Conservation (phyloP, 2,329 filamentous ascomycete species). For the Colletotrichum sp. region DNA sequence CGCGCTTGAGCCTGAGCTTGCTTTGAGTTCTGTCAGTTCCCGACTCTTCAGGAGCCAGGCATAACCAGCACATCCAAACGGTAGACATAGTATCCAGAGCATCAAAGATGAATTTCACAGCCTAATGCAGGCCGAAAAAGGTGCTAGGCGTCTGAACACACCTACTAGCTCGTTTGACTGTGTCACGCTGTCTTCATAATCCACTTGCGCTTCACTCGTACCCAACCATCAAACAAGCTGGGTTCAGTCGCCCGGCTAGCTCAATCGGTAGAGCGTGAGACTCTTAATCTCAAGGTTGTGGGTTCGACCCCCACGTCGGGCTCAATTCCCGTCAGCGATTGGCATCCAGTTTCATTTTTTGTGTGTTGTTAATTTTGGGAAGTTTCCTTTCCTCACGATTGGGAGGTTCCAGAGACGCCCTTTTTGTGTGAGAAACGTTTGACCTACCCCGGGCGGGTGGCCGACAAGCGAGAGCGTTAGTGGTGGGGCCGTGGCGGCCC, state of each 20-base stretch:
- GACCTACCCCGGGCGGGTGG: neutral
- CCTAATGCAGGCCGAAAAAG: neutral
- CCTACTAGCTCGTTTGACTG: neutral
- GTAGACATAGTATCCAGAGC: neutral
- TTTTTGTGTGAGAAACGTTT: neutral
- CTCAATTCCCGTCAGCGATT: constrained; percentile 15
- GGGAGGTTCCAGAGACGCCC: neutral
- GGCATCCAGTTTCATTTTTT: neutral
- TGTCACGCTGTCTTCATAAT: neutral
- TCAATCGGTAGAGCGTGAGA: constrained; percentile 78
- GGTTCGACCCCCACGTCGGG: constrained; percentile 47
- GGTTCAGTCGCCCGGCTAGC: constrained; percentile 57
- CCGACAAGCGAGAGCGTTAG: neutral
- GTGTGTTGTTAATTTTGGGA: neutral
- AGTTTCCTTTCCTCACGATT: neutral
- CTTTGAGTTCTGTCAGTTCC: neutral
- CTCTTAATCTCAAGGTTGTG: constrained; percentile 68
- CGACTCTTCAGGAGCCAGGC: neutral
- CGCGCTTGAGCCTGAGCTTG: neutral
- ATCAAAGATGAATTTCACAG: neutral
- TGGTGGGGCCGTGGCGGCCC: neutral
- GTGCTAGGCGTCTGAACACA: neutral
- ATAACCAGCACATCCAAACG: neutral
- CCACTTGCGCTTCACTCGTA: fast-evolving
- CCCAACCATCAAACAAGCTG: neutral